phyloP scores from a whole-genome alignment of 1,284 basidiomycete species.

The Cryptococcus wingfieldii region DNA sequence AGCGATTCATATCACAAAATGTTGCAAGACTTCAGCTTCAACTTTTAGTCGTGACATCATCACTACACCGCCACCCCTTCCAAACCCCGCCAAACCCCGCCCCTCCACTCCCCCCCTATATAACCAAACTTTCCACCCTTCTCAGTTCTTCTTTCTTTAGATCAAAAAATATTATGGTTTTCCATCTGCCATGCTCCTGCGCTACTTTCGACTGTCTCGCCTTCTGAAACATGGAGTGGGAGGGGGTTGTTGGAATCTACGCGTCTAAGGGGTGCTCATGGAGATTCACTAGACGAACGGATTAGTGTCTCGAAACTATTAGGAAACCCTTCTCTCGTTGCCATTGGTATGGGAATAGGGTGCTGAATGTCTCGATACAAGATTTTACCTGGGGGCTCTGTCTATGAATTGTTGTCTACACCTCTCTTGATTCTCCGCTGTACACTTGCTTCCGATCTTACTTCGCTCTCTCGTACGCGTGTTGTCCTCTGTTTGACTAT shows the following conservation, averaged over 20 bases:
- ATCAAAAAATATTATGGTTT: conserved; percentile 34
- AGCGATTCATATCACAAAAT: background rate
- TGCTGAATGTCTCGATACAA: conserved; percentile 45
- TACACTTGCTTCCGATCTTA: too few relatives aligned
- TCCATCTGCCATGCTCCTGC: conserved; percentile 27
- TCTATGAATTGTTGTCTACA: background rate
- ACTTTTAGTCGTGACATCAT: conserved; percentile 1
- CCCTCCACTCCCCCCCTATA: background rate
- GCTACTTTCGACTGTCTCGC: background rate
- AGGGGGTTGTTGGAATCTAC: background rate
- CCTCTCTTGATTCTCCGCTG: background rate
- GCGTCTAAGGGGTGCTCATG: conserved; percentile 13
- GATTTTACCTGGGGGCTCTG: conserved; percentile 2
- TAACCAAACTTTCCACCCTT: conserved; percentile 2
- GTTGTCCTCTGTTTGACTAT: too few relatives aligned
- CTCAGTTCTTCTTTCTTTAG: conserved; percentile 14
- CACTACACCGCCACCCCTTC: background rate
- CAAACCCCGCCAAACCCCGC: background rate
- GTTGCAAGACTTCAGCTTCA: background rate
- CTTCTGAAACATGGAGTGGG: too few relatives aligned
- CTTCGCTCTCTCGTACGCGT: too few relatives aligned
- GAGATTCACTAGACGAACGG: conserved; percentile 46
- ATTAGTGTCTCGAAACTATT: conserved; percentile 47
- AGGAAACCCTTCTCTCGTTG: conserved; percentile 37
- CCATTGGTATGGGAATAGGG: conserved; percentile 17